Evolutionary conservation across 2,329 filamentous ascomycete genomes (phyloP).

Genomic region (Arthroderma sp.): DNA sequence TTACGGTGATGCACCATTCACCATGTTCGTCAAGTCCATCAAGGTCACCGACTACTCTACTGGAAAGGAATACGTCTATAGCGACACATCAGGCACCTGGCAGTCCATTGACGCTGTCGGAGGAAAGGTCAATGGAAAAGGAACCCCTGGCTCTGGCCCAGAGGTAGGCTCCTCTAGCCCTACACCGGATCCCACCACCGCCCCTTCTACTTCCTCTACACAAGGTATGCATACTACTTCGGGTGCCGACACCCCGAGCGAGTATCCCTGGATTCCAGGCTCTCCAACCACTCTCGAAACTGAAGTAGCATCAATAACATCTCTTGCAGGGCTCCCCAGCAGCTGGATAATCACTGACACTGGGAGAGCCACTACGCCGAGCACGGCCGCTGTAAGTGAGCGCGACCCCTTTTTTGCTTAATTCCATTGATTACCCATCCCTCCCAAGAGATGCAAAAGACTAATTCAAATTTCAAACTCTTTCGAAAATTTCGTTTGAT

Average conservation of each 20-base stretch:
- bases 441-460: no score
- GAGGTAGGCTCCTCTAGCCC: conserved; percentile 40
- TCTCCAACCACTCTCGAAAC: conserved; percentile 35
- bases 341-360: conserved; percentile 69
- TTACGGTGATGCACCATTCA: conserved; percentile 71
- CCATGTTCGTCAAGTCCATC: conserved; percentile 68
- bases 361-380: conserved; percentile 59
- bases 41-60: conserved; percentile 85
- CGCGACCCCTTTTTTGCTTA: conserved; percentile 18
- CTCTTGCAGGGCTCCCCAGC: conserved; percentile 49
- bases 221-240: conserved; percentile 1
- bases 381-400: conserved; percentile 55
- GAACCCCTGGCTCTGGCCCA: conserved; percentile 34
- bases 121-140: conserved; percentile 60
- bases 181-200: conserved; percentile 48
- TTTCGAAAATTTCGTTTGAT: conserved; percentile 22
- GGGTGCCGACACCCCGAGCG: conserved; percentile 32
- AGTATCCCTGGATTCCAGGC: conserved; percentile 55
- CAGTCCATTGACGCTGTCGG: conserved; percentile 68
- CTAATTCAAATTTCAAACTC: no score
- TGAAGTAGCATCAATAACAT: conserved; percentile 30
- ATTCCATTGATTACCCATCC: not conserved
- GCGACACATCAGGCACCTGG: conserved; percentile 65
- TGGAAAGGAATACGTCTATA: conserved; percentile 71
- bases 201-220: not conserved